Base-by-base conservation (phyloP, 495 filamentous ascomycete species). In the Hypoxylon perforatum region DNA sequence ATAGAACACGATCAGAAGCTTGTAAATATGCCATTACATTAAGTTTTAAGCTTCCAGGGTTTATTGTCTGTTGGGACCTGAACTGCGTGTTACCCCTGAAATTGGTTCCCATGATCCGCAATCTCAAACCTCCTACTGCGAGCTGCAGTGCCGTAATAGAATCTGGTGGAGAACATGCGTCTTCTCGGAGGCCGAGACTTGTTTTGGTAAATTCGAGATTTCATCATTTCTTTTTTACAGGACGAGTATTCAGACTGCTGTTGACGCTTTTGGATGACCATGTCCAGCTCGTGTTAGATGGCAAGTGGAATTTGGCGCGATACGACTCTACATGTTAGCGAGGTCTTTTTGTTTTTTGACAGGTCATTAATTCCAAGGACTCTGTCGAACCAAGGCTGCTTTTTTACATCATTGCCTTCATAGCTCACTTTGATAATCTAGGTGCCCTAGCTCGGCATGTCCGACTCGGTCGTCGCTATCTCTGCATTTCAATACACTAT, bases 61-160 rank as follows among this genome's bases (percentile, higher is more conserved):
- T 33, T 47, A 30, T 41, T 51, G 15, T 57, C 44, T 52, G 65
- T 64, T 69, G 60, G 60, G 44, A 60, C 50, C 17, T 18, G 39
- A n/a, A 61, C 39, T 46, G 50, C 48, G 54, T 8, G 51, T 56
- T 69, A 64, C 65, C 65, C 60, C 60, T 64, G 64, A 49, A 39
- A 21, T n/a, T 33, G n/a, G 17, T 52, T 51, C 5, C 39, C 23
- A 50, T 35, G n/a, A 42, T 44, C 47, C 45, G 36, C 51, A 42
- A 61, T 50, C 38, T 39, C 7, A 39, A 55, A 25, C 30, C 28
- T 61, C 50, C 28, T 44, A 52, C 38, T 35, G 42, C 30, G 3
- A 50, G 35, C n/a, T 36, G 28, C 46, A 33, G 30, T 5, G 11
- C 30, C 30, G 1, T 33, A 33, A 1, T 10, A 33, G 7, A 33